Evolutionary conservation across 1,284 basidiomycete genomes (phyloP), one percentile per base, ranked within the genome.

Genomic region (Trametes sp.): DNA sequence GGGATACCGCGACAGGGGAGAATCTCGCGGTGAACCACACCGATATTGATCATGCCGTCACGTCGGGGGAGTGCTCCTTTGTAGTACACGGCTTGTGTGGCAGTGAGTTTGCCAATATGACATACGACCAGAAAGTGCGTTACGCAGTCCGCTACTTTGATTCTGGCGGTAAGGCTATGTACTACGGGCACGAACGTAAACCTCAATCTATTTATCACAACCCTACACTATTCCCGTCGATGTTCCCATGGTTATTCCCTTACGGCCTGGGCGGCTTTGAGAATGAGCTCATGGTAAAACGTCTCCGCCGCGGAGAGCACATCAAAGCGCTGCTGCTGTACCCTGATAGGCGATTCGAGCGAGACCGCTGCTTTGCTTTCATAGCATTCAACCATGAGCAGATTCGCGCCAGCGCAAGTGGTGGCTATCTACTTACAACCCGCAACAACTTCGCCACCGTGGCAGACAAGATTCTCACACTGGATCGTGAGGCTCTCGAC

Each of bases 21-120:
- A 28, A 24, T 31, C 28, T 49, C 11, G 26, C 46, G 4, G 46
- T 49, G 28, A 28, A 49, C n/a, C 24, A 49, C 16, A 29, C 46
- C 5, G 19, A 24, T 6, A 29, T 16, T 19, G 46, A 49, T 4
- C 46, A 26, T 6, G 26, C 28, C 14, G 28, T n/a, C 14, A 4
- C 26, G 6, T 14, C 62, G 14, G 58, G 59, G 2, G 35, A 62
- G 33, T 56, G 31, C 7, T 69, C 77, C 0, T 79, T 81, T 65
- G 64, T 72, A 36, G 73, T 81, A 0, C 74, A 78, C 66, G 74
- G 75, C 2, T 29, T 81, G 2, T 76, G 72, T 9, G 73, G 70
- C 13, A 68, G 69, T 3, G 53, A 76, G 16, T 62, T 72, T 9
- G 61, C 51, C 2, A 24, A 6, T 2, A 57, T 63, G 31, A 44